Evolutionary conservation across 768 basidiomycete species (phyloP), one percentile per base, ranked within the genome.

Genomic region (Saitozyma sp.): DNA sequence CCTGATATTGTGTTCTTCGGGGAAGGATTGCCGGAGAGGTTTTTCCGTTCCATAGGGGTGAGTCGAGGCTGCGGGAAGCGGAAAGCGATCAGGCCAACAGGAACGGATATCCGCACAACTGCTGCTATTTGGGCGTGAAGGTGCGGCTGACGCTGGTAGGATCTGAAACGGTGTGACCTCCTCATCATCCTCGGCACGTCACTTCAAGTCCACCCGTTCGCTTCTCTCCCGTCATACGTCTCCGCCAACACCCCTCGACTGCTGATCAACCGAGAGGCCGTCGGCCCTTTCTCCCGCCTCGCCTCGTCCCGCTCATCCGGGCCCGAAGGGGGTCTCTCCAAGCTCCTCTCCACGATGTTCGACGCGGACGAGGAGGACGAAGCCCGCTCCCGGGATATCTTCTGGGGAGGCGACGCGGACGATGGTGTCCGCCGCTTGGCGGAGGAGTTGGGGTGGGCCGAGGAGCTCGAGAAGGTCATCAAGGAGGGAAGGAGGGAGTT

Each of bases 1-100:
- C 92, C 92, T n/a, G 90, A 95, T 71, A 95, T 95, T 49, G 90
- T 95, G 11, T 94, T 95, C 80, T 94, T 95, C 71, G 92, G 93
- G 20, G 80, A 82, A 59, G 76, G 77, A 10, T 85, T 97, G 5
- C 92, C 94, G 0, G 78, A 82, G 0, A 77, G 80, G 19, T 97
- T 96, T 79, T 84, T 87, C 65, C 54, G 72, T 1, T 82, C 85
- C 14, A 80, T 89, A 7, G 81, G 82, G 3, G 69, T 72, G 51
- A 58, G 75, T 64, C 9, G 29, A 29, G 29, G 29, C 29, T 29
- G 29, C 29, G 29, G 29, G 29, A 29, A 29, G 29, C 29, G 29
- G 29, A 5, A 29, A 29, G 29, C 29, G 29, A 5, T 29, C 29
- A 2, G 29, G 29, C 29, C 29, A 29, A 29, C 2, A 5, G 29